Evolutionary conservation across 805 yeast species (phyloP).

Genomic region (Huiozyma sinensis): DNA sequence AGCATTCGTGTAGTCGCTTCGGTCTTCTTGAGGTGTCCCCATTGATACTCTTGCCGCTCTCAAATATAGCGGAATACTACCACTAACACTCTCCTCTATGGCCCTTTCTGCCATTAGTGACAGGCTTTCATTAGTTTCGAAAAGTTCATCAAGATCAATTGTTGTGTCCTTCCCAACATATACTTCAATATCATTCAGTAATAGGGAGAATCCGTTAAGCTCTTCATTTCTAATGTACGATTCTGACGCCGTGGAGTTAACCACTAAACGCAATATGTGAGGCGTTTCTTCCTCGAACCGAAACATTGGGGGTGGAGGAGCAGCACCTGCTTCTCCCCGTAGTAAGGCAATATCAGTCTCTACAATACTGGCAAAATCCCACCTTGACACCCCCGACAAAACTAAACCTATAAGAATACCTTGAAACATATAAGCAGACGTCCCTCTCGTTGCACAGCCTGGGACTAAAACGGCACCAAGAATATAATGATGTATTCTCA

Average conservation of each 20-base stretch:
- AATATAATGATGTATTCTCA: constrained; percentile 75
- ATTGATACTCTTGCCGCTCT: constrained; percentile 45
- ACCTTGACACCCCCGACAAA: constrained; percentile 75
- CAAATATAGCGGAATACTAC: constrained; percentile 32
- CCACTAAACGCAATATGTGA: constrained; percentile 23
- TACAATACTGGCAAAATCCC: constrained; percentile 88
- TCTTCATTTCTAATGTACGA: constrained; percentile 16
- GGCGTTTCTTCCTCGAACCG: constrained; percentile 10
- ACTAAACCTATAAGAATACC: constrained; percentile 76
- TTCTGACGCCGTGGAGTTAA: constrained; percentile 6
- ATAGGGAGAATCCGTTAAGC: constrained; percentile 46
- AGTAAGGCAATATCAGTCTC: constrained; percentile 60
- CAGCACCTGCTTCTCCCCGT: constrained; percentile 62
- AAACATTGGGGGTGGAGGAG: constrained; percentile 40
- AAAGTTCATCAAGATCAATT: constrained; percentile 33
- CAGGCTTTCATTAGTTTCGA: constrained; percentile 23
- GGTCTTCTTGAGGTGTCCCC: constrained; percentile 28
- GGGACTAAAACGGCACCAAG: constrained; percentile 70
- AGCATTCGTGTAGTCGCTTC: constrained; percentile 60
- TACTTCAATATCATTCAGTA: constrained; percentile 72
- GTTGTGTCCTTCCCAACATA: constrained; percentile 45
- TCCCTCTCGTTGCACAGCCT: constrained; percentile 69
- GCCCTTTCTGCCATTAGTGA: constrained; percentile 26
- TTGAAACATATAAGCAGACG: constrained; percentile 63
- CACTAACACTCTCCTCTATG: constrained; percentile 20